phyloP scores from a whole-genome alignment of 2,329 filamentous ascomycete genomes.

The Cadophora malorum region DNA sequence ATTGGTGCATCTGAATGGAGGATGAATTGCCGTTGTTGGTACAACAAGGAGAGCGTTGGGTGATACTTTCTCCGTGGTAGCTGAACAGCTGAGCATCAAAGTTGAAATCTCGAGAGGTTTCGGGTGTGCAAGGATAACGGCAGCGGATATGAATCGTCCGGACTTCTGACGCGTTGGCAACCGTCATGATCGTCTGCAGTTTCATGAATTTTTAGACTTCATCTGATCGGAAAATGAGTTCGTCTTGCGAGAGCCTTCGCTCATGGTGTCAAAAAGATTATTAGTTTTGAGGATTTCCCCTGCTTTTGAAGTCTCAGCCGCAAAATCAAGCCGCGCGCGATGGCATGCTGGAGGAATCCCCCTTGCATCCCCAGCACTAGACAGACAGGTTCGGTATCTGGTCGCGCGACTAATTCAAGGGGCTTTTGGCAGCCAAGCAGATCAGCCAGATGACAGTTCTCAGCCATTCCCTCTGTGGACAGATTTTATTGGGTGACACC shows the following conservation, averaged over 20 bases:
- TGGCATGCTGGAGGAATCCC: background rate
- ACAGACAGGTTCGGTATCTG: background rate
- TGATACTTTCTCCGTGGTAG: background rate
- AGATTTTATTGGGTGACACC: background rate
- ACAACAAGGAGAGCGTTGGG: background rate
- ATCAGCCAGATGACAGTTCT: conserved; percentile 9
- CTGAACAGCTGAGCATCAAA: conserved; percentile 1
- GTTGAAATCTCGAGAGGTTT: background rate
- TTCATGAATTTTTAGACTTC: conserved; percentile 20
- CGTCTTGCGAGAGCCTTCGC: background rate
- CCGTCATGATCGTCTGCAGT: conserved; percentile 9
- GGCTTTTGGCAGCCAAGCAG: background rate
- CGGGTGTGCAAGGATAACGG: background rate
- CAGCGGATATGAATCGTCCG: background rate
- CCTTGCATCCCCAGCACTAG: conserved; percentile 10
- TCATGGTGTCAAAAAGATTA: background rate
- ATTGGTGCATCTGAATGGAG: background rate
- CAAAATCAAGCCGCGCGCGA: background rate
- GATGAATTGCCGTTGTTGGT: conserved; percentile 2
- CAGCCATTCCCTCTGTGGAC: background rate
- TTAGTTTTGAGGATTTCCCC: background rate
- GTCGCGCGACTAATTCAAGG: background rate
- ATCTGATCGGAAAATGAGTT: conserved; percentile 3
- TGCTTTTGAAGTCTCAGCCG: conserved; percentile 1
- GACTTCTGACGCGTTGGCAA: conserved; percentile 8